Percentiles rank a stretch among this genome's conserved stretches.
Conservation (phyloP, 202 grass and related monocot genomes). For the Dendrocalamus latiflorus region DNA sequence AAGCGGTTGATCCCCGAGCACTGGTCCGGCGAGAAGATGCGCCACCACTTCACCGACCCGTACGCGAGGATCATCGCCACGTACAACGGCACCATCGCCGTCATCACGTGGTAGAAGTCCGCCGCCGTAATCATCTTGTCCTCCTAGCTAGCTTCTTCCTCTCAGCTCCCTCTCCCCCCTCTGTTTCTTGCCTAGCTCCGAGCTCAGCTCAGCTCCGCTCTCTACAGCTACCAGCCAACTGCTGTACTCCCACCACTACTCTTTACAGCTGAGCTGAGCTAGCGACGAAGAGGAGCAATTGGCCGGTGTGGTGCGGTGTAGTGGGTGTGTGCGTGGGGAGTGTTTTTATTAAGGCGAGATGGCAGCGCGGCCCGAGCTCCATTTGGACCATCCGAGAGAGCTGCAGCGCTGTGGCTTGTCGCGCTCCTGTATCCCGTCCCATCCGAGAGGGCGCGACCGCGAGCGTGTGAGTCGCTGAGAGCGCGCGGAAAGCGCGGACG, state of each 20-base stretch:
- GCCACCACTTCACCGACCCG: slow-evolving; percentile 96
- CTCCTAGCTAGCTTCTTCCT: slow-evolving; percentile 43
- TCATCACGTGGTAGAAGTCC: slow-evolving; percentile 99
- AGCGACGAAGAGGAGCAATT: not conserved
- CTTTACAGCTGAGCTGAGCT: slow-evolving; percentile 12
- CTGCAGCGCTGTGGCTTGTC: not conserved
- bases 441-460: not conserved
- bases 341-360: slow-evolving; percentile 54
- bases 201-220: slow-evolving; percentile 4
- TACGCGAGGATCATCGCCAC: slow-evolving; percentile 98
- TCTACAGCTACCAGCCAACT: not conserved
- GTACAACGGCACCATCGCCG: slow-evolving; percentile 97
- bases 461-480: too few species aligned
- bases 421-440: not conserved
- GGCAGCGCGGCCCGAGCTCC: slow-evolving; percentile 47
- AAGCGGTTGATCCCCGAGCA: slow-evolving; percentile 99
- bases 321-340: slow-evolving; percentile 21
- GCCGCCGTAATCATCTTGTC: slow-evolving; percentile 83
- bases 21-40: slow-evolving; percentile 97
- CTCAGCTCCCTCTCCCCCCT: not conserved
- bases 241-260: not conserved
- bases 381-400: slow-evolving; percentile 64
- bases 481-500: too few species aligned
- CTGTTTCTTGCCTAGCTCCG: not conserved
- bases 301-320: not conserved